These are phyloP conservation scores for Diplogelasinospora grovesii DNA, from an alignment of 495 filamentous ascomycete species.

Conservation along the genomic window DNA sequence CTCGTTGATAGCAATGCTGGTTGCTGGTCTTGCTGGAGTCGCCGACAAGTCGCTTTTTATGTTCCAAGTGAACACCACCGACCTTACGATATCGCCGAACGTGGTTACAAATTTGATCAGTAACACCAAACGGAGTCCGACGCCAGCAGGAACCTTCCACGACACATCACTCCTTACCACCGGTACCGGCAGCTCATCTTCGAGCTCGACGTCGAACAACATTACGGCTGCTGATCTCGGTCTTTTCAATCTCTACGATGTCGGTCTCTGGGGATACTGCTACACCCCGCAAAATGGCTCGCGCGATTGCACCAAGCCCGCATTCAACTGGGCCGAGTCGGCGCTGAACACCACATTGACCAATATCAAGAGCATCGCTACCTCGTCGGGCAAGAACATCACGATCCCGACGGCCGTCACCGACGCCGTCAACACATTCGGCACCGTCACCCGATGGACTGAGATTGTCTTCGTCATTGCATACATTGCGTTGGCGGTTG, in stretches of 20 bases:
- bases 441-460: conserved; percentile 71
- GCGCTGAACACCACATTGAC: conserved; percentile 49
- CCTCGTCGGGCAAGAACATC: conserved; percentile 30
- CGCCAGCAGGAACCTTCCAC: conserved; percentile 5
- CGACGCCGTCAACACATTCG: conserved; percentile 63
- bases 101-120: conserved; percentile 16
- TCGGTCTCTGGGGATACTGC: conserved; percentile 88
- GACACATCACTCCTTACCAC: conserved; percentile 10
- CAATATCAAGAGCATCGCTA: conserved; percentile 40
- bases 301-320: conserved; percentile 50
- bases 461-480: conserved; percentile 69
- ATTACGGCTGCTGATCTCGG: conserved; percentile 48
- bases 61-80: conserved; percentile 56
- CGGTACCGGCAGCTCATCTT: background rate
- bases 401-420: conserved; percentile 56
- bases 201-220: conserved; percentile 23
- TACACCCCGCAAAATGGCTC: conserved; percentile 40
- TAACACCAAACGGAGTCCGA: conserved; percentile 2
- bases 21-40: conserved; percentile 67
- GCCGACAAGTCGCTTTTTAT: conserved; percentile 64
- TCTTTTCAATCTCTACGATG: conserved; percentile 70
- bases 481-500: conserved; percentile 60
- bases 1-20: conserved; percentile 62
- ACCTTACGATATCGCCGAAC: conserved; percentile 36
- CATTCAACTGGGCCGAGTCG: conserved; percentile 73